Base-by-base conservation (phyloP, 2,329 filamentous ascomycete genomes). In the Neurospora crassa region DNA sequence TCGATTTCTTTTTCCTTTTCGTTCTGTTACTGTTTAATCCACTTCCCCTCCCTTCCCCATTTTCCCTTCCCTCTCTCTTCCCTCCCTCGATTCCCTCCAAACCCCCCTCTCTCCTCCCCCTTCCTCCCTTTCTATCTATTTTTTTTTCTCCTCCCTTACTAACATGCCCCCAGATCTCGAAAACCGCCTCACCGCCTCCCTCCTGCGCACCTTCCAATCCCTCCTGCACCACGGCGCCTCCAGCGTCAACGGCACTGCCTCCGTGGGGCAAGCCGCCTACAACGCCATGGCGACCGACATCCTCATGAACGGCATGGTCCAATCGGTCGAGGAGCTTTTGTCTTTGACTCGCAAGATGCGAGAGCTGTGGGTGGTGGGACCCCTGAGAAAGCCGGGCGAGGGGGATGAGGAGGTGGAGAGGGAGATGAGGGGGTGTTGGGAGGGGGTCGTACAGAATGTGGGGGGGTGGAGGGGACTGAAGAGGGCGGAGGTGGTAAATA, bases 311-410 rank as follows among this genome's bases (percentile, higher is more conserved):
- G 79, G 78, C 0, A 72, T 84, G 63, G 80, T 83, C 71, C 78
- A 80, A 72, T 81, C 81, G 10, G 74, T 81, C 40, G 78, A 86
- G 72, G 82, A 85, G 71, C 79, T 87, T 3, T 79, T 86, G 4
- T 76, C 78, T 40, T 78, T 87, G 14, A 85, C 80, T 20, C 82
- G 84, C 45, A 82, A 83, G 73, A 79, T 87, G 71, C 84, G 85
- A 73, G 81, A 84, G 70, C 79, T 86, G 34, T 86, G 84, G 84
- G 79, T 85, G 12, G 81, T 82, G 70, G 85, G 85, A 1, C 81
- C 84, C 1, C 78, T 86, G 34, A 80, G 81, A 71, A 80, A 78
- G 67, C 80, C 83, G 4, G 82, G 81, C 63, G 82, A 84, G 68
- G 82, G 82, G 45, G 80, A 82, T 69, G 78, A 76, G 67, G 78